Base-by-base conservation (phyloP, 2,329 filamentous ascomycete genomes). In the Parastagonospora nodorum region DNA sequence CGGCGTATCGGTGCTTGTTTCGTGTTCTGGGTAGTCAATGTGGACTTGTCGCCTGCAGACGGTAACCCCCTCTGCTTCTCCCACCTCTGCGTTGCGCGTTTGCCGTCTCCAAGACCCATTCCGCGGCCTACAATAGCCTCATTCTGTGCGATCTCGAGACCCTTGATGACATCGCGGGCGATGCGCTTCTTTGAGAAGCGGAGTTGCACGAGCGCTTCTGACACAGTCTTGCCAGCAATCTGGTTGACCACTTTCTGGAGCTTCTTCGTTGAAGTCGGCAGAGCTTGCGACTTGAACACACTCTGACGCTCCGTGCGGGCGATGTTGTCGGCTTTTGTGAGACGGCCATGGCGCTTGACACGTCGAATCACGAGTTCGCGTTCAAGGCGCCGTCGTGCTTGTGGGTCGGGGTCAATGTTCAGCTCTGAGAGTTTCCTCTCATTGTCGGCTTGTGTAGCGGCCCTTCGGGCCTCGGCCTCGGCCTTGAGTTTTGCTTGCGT, bases 181-280 rank as follows among this genome's bases (percentile, higher is more conserved):
- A 88, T 89, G 78, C 92, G 93, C 84, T 99, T 99, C 80, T 91
- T 90, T 74, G 88, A 93, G 78, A 93, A 97, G 48, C 88, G 85
- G 90, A 99, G 96, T 80, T 99, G 94, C 47, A 89, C 77, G 60
- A 97, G 90, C 11, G 94, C 94, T 31, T 99, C 92, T 50, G 95
- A 91, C 54, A 99, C 81, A n/a, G 88, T 87, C 83, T 97, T 97
- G 60, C 94, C 94, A 2, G 86, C 83, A 68, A 99, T 94, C 77
- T 97, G 94, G 48, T 88, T 85, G 19, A 93, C 87, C 42, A 99
- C 78, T 64, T 89, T 88, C 45, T 88, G 87, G 48, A 99, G 82
- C 79, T 99, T 99, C 85, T 99, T 99, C 58, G 90, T 80, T 42
- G 87, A 91, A 2, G 94, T 97, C 65, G 92, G 87, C 70, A 97